Percentiles rank a stretch among this genome's conserved stretches.
These are phyloP conservation scores for Castanea sativa DNA, from an alignment of 306 rosid genomes.

Conservation along the genomic window DNA sequence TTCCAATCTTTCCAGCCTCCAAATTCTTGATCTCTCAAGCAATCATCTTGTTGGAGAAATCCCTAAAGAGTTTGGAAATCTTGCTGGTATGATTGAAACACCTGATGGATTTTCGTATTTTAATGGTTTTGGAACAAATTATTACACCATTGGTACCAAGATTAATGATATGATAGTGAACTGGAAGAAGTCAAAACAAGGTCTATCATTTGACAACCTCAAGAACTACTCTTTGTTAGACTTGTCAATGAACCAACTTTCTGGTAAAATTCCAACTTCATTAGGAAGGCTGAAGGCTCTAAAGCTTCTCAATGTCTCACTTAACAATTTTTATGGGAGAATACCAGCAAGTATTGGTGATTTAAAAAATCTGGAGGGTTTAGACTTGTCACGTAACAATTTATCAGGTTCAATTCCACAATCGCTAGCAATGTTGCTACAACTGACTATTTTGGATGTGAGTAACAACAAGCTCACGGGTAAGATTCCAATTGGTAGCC, in stretches of 20 bases:
- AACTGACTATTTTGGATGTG: too few relatives aligned
- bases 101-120: not conserved
- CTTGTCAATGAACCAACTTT: conserved; percentile 12
- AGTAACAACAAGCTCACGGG: too few relatives aligned
- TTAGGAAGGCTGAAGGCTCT: conserved; percentile 26
- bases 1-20: too few relatives aligned
- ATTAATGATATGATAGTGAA: conserved; percentile 25
- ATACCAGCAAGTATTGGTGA: conserved; percentile 22
- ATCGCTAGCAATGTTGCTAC: not conserved
- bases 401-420: not conserved
- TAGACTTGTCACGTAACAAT: too few relatives aligned
- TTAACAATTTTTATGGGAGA: conserved; percentile 20
- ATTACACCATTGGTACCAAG: not conserved
- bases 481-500: too few relatives aligned
- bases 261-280: conserved; percentile 14
- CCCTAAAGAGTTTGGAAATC: too few relatives aligned
- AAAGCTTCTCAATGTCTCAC: conserved; percentile 28
- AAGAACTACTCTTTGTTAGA: too few relatives aligned
- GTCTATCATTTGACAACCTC: too few relatives aligned
- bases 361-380: too few relatives aligned
- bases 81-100: conserved; percentile 8
- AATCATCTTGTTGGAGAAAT: too few relatives aligned
- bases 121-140: not conserved
- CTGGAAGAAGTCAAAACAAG: conserved; percentile 23
- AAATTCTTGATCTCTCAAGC: too few relatives aligned